phyloP scores from a whole-genome alignment of 306 rosid species.

The Vachellia pachyceras region DNA sequence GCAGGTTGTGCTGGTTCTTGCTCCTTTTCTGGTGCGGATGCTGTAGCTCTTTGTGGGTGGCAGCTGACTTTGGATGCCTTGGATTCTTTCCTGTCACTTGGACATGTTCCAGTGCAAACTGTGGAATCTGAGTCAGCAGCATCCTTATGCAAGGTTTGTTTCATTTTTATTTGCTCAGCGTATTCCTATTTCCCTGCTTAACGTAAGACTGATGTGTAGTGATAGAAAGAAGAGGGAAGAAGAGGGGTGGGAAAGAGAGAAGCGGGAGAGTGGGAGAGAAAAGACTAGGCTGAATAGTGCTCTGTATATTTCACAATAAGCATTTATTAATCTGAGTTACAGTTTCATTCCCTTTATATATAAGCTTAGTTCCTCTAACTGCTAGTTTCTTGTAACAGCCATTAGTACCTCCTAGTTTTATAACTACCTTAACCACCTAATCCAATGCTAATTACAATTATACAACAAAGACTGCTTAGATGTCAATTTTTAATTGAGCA shows the following conservation, averaged over 20 bases:
- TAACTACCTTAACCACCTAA: too few species aligned
- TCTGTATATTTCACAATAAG: too few species aligned
- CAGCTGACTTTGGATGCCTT: constrained; percentile 94
- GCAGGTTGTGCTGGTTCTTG: constrained; percentile 65
- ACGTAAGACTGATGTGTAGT: background rate
- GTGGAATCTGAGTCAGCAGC: constrained; percentile 97
- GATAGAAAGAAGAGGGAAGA: too few species aligned
- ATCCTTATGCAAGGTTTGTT: constrained; percentile 87
- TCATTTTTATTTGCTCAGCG: background rate
- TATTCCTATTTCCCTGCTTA: background rate
- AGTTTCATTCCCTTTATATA: too few species aligned
- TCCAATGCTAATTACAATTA: too few species aligned
- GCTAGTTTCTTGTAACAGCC: too few species aligned
- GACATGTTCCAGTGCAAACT: constrained; percentile 76
- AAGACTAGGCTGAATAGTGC: too few species aligned
- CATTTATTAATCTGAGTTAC: too few species aligned
- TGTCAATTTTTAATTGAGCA: constrained; percentile 15
- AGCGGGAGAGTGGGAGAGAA: too few species aligned
- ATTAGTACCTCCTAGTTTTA: too few species aligned
- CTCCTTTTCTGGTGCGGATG: constrained; percentile 59
- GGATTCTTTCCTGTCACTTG: constrained; percentile 78
- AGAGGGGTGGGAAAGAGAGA: fast-evolving
- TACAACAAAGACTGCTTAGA: background rate
- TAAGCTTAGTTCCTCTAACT: too few species aligned
- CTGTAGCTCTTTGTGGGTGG: constrained; percentile 89